Evolutionary conservation across 805 yeast genomes (phyloP).

Genomic region (Barnettozyma pratensis): DNA sequence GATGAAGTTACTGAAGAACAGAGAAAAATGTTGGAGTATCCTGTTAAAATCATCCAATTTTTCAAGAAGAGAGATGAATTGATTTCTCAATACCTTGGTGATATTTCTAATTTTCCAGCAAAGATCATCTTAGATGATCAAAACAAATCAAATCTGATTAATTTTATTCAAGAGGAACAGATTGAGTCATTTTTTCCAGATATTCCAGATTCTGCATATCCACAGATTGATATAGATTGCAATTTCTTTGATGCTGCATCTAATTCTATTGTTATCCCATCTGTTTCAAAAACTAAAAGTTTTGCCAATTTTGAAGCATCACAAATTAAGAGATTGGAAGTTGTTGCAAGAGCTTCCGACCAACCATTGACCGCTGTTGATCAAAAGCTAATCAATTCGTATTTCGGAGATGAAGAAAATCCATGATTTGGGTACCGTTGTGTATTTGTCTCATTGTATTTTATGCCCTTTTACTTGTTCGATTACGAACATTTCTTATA

Average conservation of each 20-base stretch:
- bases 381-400: slow-evolving; percentile 14
- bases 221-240: slow-evolving; percentile 21
- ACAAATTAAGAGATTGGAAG: slow-evolving; percentile 18
- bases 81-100: slow-evolving; percentile 17
- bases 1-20: slow-evolving; percentile 10
- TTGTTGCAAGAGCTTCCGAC: slow-evolving; percentile 11
- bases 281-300: slow-evolving; percentile 16
- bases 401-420: slow-evolving; percentile 1
- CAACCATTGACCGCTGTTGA: slow-evolving; percentile 15
- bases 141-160: slow-evolving; percentile 20
- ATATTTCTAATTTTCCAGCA: slow-evolving; percentile 24
- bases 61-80: slow-evolving; percentile 24
- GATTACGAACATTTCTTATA: too few species aligned
- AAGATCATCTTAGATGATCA: slow-evolving; percentile 24
- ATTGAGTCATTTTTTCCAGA: slow-evolving; percentile 22
- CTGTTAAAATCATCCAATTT: slow-evolving; percentile 24
- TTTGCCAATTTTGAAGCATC: slow-evolving; percentile 20
- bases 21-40: slow-evolving; percentile 21
- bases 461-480: too few species aligned
- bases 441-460: too few species aligned
- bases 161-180: slow-evolving; percentile 25
- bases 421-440: neutral
- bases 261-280: slow-evolving; percentile 24
- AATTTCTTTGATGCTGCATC: slow-evolving; percentile 19
- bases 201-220: slow-evolving; percentile 18